Conservation (phyloP, 305 asterid species). For the Rubia balearica region DNA sequence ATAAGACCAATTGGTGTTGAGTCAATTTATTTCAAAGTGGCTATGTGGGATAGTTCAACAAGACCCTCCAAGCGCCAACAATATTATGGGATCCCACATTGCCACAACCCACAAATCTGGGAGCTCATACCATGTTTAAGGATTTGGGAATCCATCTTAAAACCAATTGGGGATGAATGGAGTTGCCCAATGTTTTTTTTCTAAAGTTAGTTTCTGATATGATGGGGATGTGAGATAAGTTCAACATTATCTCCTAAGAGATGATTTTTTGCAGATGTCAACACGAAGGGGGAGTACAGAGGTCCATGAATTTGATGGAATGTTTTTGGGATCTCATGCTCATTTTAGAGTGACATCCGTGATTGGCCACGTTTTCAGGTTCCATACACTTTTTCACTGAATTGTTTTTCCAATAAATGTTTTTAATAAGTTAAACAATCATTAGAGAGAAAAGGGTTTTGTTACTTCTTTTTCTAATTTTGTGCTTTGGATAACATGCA, state of each 20-base stretch:
- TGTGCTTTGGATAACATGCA: not conserved
- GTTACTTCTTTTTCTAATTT: not conserved
- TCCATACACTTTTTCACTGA: slow-evolving; percentile 7
- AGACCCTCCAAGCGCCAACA: not conserved
- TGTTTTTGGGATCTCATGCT: slow-evolving; percentile 60
- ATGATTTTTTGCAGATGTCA: slow-evolving; percentile 55
- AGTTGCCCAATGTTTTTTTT: not conserved
- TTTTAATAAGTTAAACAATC: not conserved
- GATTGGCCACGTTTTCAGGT: slow-evolving; percentile 97
- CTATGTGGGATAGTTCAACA: not conserved
- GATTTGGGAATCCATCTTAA: not conserved
- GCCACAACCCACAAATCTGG: not conserved
- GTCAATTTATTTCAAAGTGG: not conserved
- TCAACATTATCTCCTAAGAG: not conserved
- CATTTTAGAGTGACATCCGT: slow-evolving; percentile 82
- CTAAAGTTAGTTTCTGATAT: not conserved
- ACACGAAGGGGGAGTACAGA: slow-evolving; percentile 75
- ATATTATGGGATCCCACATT: not conserved
- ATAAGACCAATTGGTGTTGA: not conserved
- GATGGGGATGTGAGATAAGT: not conserved
- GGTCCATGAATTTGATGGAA: slow-evolving; percentile 79
- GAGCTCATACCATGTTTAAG: not conserved
- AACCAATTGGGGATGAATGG: not conserved
- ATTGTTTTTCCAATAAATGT: not conserved
- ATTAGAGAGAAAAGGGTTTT: too few relatives aligned